phyloP scores from a whole-genome alignment of 1,139 yeast genomes.

The Debaryomyces coudertii region DNA sequence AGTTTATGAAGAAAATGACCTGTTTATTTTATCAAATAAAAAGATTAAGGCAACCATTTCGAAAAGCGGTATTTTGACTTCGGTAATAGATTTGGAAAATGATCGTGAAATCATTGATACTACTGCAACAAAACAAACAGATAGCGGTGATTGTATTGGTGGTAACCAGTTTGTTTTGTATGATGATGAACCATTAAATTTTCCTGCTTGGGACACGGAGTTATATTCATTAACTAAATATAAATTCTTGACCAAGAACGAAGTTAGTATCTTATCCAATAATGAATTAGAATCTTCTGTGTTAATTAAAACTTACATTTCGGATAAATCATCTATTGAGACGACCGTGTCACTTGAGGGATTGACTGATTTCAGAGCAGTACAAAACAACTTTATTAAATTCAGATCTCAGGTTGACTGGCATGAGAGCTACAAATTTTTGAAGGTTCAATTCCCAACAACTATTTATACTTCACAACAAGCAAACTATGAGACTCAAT shows the following conservation, averaged over 20 bases:
- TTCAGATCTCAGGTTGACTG: slow-evolving; percentile 77
- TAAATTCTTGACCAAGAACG: slow-evolving; percentile 47
- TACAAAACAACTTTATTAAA: slow-evolving; percentile 42
- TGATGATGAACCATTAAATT: slow-evolving; percentile 86
- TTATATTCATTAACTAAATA: slow-evolving; percentile 76
- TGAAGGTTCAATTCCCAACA: slow-evolving; percentile 94
- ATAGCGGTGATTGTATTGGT: slow-evolving; percentile 38
- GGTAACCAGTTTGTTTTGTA: slow-evolving; percentile 81
- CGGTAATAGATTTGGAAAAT: slow-evolving; percentile 63
- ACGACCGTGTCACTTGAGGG: slow-evolving; percentile 77
- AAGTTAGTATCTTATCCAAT: slow-evolving; percentile 52
- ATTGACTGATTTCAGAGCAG: slow-evolving; percentile 28
- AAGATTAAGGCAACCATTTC: slow-evolving; percentile 60
- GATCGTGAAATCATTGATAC: slow-evolving; percentile 71
- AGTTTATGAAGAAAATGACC: slow-evolving; percentile 37
- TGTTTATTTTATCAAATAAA: slow-evolving; percentile 60
- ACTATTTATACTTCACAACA: slow-evolving; percentile 66
- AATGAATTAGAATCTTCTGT: slow-evolving; percentile 67
- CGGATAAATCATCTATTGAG: slow-evolving; percentile 58
- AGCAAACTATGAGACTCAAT: slow-evolving; percentile 91
- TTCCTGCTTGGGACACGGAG: slow-evolving; percentile 99
- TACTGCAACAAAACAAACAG: slow-evolving; percentile 49
- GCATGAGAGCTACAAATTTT: slow-evolving; percentile 85
- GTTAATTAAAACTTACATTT: slow-evolving; percentile 60
- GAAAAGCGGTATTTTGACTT: slow-evolving; percentile 63